A percentile compares a stretch with the other conserved stretches of the same genome.
phyloP scores from a whole-genome alignment of 306 rosid genomes.

The Vigna mungo region DNA sequence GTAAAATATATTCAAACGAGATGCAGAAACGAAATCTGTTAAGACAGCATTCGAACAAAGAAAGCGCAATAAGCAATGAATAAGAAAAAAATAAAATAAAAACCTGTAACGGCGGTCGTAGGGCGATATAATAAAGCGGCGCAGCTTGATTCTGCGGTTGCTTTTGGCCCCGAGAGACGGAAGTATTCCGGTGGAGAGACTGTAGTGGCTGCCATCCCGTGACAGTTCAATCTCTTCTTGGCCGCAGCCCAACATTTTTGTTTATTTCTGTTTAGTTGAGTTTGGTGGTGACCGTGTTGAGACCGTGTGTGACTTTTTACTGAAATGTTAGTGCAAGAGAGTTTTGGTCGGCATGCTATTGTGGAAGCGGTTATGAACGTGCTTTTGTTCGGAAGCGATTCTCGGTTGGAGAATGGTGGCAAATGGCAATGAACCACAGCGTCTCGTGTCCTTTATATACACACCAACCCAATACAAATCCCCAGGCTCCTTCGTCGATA shows the following conservation, averaged over 20 bases:
- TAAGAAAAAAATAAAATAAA: neutral
- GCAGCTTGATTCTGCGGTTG: constrained; percentile 62
- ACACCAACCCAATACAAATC: neutral
- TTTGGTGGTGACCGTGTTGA: neutral
- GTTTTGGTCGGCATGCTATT: neutral
- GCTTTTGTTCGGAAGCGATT: neutral
- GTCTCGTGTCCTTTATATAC: constrained; percentile 17
- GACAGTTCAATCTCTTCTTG: constrained; percentile 72
- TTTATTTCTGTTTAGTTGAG: neutral
- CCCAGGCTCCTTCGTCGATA: neutral
- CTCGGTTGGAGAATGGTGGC: neutral
- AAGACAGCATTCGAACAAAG: neutral
- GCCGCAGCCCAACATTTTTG: constrained; percentile 54
- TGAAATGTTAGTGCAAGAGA: neutral
- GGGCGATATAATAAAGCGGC: constrained; percentile 59
- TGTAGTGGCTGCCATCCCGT: constrained; percentile 83
- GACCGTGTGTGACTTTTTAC: neutral
- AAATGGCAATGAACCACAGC: neutral
- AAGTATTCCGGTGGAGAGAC: constrained; percentile 75
- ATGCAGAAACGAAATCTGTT: neutral
- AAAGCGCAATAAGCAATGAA: neutral
- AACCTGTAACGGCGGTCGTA: constrained; percentile 89
- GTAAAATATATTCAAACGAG: neutral
- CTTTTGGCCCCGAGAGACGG: constrained; percentile 90
- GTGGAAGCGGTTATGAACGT: neutral